A percentile compares a stretch with the other conserved stretches of the same genome.
phyloP scores from a whole-genome alignment of 306 rosid genomes.

The Lablab purpureus region DNA sequence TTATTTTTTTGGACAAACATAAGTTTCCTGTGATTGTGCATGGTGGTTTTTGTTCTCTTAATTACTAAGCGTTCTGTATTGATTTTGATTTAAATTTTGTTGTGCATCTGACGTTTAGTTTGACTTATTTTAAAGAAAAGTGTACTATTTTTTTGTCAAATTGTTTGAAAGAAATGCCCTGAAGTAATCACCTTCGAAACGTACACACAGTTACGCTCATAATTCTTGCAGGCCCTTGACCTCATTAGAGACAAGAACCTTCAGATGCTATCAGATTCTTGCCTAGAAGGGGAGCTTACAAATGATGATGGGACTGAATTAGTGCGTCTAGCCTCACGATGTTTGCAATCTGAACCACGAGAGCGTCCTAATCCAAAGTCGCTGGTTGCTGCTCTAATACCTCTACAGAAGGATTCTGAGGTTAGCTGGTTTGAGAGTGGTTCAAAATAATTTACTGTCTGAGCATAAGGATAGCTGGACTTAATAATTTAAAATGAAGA shows the following conservation, averaged over 20 bases:
- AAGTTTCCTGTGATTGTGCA: constrained; percentile 2
- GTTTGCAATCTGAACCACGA: constrained; percentile 89
- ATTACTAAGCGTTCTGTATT: constrained; percentile 21
- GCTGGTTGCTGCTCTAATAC: constrained; percentile 81
- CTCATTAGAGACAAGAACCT: constrained; percentile 89
- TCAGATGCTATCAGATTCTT: constrained; percentile 89
- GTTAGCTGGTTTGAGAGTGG: constrained; percentile 52
- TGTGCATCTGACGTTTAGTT: constrained; percentile 42
- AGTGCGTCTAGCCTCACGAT: constrained; percentile 92
- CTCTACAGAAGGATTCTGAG: constrained; percentile 92
- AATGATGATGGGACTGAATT: constrained; percentile 90
- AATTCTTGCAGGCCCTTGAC: constrained; percentile 82
- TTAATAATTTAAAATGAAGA: constrained; percentile 15
- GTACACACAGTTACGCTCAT: not conserved
- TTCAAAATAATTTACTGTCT: constrained; percentile 29
- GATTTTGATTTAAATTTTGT: constrained; percentile 34
- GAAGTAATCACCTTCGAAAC: not conserved
- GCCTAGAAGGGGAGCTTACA: constrained; percentile 94
- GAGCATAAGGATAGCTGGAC: constrained; percentile 11
- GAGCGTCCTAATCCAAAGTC: constrained; percentile 96
- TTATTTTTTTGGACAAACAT: not conserved
- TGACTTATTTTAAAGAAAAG: not conserved
- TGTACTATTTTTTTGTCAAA: not conserved
- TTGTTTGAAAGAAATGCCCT: not conserved
- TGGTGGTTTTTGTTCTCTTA: constrained; percentile 7